Evolutionary conservation across 129 eudicot genomes (phyloP).

Genomic region (Rutidosis leptorrhynchoides): DNA sequence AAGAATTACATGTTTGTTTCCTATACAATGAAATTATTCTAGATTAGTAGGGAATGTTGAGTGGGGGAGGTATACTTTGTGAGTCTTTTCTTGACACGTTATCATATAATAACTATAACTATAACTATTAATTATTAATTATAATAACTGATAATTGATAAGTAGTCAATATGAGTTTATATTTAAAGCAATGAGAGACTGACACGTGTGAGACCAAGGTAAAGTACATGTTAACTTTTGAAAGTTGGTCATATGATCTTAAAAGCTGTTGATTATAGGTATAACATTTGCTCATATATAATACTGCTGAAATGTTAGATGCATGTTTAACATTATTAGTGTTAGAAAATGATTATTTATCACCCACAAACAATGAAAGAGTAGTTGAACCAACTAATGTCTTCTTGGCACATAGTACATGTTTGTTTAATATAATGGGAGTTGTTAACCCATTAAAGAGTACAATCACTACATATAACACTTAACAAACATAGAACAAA

Average conservation of each 20-base stretch:
- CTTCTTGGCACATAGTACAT: no score
- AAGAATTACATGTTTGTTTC: neutral
- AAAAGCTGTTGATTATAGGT: neutral
- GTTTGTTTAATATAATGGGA: no score
- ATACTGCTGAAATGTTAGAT: neutral
- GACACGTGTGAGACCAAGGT: conserved; percentile 14
- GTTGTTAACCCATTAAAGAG: no score
- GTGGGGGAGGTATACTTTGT: conserved; percentile 26
- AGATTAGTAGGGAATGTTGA: neutral
- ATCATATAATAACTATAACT: neutral
- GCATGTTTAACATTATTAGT: neutral
- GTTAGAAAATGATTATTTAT: no score
- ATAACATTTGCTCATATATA: neutral
- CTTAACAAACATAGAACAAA: no score
- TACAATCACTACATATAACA: no score
- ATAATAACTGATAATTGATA: neutral
- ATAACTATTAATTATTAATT: no score
- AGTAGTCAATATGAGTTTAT: neutral
- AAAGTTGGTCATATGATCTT: neutral
- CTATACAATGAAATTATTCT: neutral
- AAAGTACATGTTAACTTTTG: neutral
- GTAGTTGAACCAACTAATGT: no score
- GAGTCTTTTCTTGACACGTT: neutral
- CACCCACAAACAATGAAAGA: no score
- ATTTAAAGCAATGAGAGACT: neutral